phyloP scores from a whole-genome alignment of 164 flowering plant species.

The Buxus sempervirens region DNA sequence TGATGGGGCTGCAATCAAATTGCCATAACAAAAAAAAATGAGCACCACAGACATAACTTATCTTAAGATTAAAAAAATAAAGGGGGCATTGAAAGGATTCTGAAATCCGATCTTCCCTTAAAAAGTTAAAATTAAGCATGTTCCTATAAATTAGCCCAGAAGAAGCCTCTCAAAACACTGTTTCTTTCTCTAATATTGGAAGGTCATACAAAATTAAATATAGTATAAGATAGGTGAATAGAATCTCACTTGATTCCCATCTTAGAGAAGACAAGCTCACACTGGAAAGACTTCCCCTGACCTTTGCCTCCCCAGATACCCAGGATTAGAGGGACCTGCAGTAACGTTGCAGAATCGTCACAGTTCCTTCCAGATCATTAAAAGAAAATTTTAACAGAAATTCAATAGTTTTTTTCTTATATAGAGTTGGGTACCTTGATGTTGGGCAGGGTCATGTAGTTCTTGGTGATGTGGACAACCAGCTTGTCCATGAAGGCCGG shows the following conservation, averaged over 20 bases:
- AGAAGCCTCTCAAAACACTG: background rate
- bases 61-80: too few species aligned
- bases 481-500: conserved; percentile 70
- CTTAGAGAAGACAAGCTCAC: conserved; percentile 58
- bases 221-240: background rate
- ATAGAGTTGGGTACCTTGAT: conserved; percentile 34
- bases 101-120: background rate
- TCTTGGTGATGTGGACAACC: conserved; percentile 57
- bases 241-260: conserved; percentile 43
- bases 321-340: conserved; percentile 55
- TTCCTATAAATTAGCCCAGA: background rate
- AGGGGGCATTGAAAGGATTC: too few species aligned
- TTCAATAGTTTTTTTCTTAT: too few species aligned
- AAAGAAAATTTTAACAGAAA: too few species aligned
- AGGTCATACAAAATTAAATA: background rate
- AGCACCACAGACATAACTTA: too few species aligned
- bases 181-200: background rate
- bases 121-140: background rate
- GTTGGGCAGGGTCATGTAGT: conserved; percentile 54
- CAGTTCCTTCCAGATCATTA: too few species aligned
- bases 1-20: conserved; percentile 36
- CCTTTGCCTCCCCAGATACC: conserved; percentile 71
- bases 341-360: background rate
- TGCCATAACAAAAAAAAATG: background rate
- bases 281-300: conserved; percentile 67